A percentile compares a stretch with the other conserved stretches of the same genome.
These are phyloP conservation scores for Trichoderma sp. DNA, from an alignment of 2,329 filamentous ascomycete species.

Conservation along the genomic window DNA sequence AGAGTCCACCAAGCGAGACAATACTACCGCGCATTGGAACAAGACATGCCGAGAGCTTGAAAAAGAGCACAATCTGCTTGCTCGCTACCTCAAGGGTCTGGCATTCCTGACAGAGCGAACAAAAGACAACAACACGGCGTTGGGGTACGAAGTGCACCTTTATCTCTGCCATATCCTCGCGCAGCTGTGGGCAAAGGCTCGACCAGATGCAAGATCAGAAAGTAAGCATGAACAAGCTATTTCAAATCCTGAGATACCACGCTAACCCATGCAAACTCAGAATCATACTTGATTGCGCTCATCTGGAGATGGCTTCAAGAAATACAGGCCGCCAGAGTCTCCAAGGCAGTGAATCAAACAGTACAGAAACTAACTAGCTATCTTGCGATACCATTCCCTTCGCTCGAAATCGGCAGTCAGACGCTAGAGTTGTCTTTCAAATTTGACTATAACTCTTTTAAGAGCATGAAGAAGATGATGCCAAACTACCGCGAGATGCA, in stretches of 20 bases:
- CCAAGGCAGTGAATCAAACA: conserved; percentile 25
- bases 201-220: background rate
- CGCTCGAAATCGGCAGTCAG: background rate
- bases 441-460: conserved; percentile 6
- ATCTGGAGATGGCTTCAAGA: conserved; percentile 31
- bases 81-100: conserved; percentile 51
- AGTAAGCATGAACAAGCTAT: background rate
- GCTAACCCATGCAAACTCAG: conserved; percentile 21
- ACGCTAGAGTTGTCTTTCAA: conserved; percentile 2
- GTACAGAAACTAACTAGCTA: conserved; percentile 23
- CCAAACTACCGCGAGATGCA: conserved; percentile 52
- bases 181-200: conserved; percentile 26
- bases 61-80: conserved; percentile 44
- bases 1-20: conserved; percentile 1
- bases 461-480: background rate
- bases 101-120: conserved; percentile 50
- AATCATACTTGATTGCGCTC: conserved; percentile 31
- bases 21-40: background rate
- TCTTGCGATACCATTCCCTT: conserved; percentile 10
- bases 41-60: conserved; percentile 42
- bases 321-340: conserved; percentile 26
- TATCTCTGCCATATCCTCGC: conserved; percentile 41
- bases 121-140: conserved; percentile 32
- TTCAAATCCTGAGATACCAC: background rate
- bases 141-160: conserved; percentile 41